Evolutionary conservation across 2,329 filamentous ascomycete genomes (phyloP), one percentile per base, ranked within the genome.

Genomic region (Rhinocladiella mackenziei): DNA sequence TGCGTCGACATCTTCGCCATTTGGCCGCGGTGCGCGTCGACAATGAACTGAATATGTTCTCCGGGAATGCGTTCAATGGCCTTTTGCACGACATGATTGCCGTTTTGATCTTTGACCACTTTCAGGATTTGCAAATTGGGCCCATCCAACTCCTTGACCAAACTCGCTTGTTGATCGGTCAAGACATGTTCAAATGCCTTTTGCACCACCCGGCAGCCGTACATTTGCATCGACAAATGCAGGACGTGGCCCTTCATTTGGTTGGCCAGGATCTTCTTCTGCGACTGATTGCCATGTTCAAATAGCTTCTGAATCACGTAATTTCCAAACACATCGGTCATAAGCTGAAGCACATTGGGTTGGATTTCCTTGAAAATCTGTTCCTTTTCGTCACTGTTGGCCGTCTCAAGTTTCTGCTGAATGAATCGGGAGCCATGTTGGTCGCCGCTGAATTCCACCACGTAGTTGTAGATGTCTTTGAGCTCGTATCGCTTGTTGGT

Each of bases 261-360:
- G 52, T 81, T 80, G 1, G 88, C 89, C 30, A 98, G 68, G 2
- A 85, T 76, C 65, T 84, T 89, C 71, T 98, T 98, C 69, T 98
- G 92, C 0, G 83, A 77, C 65, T 95, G 89, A 56, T 88, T 94
- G 28, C 92, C 91, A 63, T 97, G 88, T 63, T 97, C 91, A 51
- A 97, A 96, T 62, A 97, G 83, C 64, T 96, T 97, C 61, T 98
- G 92, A 28, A 97, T 89, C 25, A 98, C 92, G 61, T 97, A 98
- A 65, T 98, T 98, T 41, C 92, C 92, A 61, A 96, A 98, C 0
- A 97, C 84, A 63, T 97, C 92, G 33, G 84, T 91, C 88, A 95
- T 96, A 35, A 98, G 71, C 60, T 91, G 88, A 20, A 94, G 66
- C 1, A 84, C 81, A 55, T 98, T 92, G 1, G 81, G 78, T 56